These are phyloP conservation scores for Pestalotiopsis sp. DNA, from an alignment of 2,329 filamentous ascomycete species.

Conservation along the genomic window DNA sequence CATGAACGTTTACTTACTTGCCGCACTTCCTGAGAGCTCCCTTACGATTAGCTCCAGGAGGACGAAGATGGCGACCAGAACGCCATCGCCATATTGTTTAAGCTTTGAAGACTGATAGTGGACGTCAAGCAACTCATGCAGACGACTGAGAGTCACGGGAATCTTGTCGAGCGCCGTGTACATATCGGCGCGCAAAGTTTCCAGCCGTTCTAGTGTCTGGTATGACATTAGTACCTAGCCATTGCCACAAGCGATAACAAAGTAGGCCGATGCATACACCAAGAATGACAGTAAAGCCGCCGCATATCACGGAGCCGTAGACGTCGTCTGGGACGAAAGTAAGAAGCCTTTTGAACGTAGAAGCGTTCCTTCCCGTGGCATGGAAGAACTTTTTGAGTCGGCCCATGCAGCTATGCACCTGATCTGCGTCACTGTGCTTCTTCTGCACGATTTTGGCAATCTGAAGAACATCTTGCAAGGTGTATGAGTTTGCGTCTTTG, in stretches of 20 bases:
- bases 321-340: constrained; percentile 19
- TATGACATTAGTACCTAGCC: background rate
- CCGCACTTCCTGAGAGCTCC: constrained; percentile 16
- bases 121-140: constrained; percentile 16
- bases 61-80: constrained; percentile 20
- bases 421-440: constrained; percentile 13
- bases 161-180: constrained; percentile 18
- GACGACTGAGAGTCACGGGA: constrained; percentile 14
- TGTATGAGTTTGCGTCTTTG: constrained; percentile 18
- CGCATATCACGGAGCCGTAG: constrained; percentile 21
- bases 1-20: constrained; percentile 13
- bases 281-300: constrained; percentile 21
- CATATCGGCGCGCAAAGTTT: constrained; percentile 17
- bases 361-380: constrained; percentile 12
- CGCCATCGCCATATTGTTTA: constrained; percentile 15
- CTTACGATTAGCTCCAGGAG: constrained; percentile 17
- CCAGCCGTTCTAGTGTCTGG: background rate
- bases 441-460: constrained; percentile 19
- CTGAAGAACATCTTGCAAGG: constrained; percentile 19
- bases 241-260: background rate
- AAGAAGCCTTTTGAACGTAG: constrained; percentile 19
- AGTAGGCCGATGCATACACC: constrained; percentile 6
- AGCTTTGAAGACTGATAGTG: constrained; percentile 16
- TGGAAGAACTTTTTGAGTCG: constrained; percentile 20
- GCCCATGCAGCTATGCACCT: constrained; percentile 17